Evolutionary conservation across 352 stramenopile genomes (phyloP).

Genomic region (Blastocystis sp.): DNA sequence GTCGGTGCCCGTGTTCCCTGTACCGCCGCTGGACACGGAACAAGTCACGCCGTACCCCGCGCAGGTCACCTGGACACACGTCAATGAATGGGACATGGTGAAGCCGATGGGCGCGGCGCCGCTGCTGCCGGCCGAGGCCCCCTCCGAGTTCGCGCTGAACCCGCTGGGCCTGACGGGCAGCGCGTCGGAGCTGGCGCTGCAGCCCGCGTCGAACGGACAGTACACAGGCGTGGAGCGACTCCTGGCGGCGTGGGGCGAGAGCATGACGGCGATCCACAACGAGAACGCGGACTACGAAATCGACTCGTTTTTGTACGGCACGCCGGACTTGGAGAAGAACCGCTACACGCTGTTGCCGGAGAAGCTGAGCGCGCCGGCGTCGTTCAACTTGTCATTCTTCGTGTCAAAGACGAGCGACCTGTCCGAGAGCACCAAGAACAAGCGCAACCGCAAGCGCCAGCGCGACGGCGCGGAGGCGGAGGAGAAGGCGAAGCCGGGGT

Average conservation of each 20-base stretch:
- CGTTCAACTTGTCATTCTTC: background rate
- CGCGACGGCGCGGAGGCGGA: constrained; percentile 28
- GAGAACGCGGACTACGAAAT: background rate
- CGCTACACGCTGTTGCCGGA: constrained; percentile 42
- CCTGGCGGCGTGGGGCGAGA: constrained; percentile 14
- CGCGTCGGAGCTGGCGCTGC: background rate
- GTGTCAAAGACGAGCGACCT: constrained; percentile 41
- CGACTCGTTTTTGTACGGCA: constrained; percentile 41
- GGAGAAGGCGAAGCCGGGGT: background rate
- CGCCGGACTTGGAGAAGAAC: background rate
- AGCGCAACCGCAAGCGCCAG: constrained; percentile 32
- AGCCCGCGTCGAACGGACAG: background rate
- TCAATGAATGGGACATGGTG: background rate
- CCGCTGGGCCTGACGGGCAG: background rate
- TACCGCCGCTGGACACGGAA: background rate
- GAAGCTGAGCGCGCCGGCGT: background rate
- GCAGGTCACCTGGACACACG: background rate
- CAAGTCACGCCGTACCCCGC: constrained; percentile 12
- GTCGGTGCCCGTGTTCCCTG: constrained; percentile 29
- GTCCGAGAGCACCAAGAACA: constrained; percentile 4
- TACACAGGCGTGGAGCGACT: constrained; percentile 27
- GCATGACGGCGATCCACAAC: background rate
- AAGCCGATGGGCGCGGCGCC: background rate
- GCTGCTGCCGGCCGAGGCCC: background rate
- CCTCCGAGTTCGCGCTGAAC: background rate